Percentiles rank a stretch among this genome's conserved stretches.
phyloP scores from a whole-genome alignment of 257 asterid genomes.

The Scutellaria baicalensis region DNA sequence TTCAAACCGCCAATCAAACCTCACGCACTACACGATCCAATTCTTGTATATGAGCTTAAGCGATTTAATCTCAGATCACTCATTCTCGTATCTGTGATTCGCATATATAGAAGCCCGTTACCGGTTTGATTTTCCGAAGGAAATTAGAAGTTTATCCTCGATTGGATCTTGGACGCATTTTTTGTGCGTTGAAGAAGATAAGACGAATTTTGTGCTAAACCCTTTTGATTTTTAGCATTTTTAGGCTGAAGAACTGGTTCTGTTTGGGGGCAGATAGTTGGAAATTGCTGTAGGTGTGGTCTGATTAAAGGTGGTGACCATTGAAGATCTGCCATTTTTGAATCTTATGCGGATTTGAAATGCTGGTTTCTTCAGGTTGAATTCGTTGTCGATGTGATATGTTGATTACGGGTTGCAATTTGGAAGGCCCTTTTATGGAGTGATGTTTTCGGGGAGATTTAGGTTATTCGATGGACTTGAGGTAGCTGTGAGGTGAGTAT shows the following conservation, averaged over 20 bases:
- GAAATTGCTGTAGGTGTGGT: neutral
- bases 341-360: conserved; percentile 5
- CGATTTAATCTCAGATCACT: conserved; percentile 17
- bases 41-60: neutral
- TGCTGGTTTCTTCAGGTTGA: conserved; percentile 8
- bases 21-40: neutral
- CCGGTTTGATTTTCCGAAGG: neutral
- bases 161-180: conserved; percentile 8
- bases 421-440: conserved; percentile 3
- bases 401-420: conserved; percentile 3
- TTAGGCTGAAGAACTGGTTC: conserved; percentile 1
- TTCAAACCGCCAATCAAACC: conserved; percentile 24
- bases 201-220: neutral
- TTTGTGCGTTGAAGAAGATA: conserved; percentile 11
- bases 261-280: neutral
- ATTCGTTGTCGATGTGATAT: conserved; percentile 10
- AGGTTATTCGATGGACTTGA: conserved; percentile 21
- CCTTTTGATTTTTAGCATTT: neutral
- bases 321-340: neutral
- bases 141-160: neutral
- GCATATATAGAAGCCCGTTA: neutral
- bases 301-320: conserved; percentile 2
- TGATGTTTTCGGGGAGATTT: conserved; percentile 9
- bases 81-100: conserved; percentile 2
- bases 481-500: conserved; percentile 8